Conservation (phyloP, 1,284 basidiomycete species). For the Trametes polyzona region DNA sequence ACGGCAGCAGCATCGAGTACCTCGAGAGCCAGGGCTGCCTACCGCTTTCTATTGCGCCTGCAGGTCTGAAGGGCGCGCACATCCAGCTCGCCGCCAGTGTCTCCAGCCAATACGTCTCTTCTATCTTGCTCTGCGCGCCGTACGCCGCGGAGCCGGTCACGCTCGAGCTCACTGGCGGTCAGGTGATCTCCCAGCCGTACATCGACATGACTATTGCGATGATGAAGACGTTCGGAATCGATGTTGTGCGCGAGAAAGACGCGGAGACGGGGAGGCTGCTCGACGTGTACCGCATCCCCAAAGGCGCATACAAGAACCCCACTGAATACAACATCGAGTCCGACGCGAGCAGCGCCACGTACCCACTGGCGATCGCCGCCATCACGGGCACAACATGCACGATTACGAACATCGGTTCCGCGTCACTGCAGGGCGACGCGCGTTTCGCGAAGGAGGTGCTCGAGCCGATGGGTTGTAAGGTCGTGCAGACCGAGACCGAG, state of each 20-base stretch:
- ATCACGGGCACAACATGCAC: conserved; percentile 96
- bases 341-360: conserved; percentile 95
- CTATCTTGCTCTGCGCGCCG: conserved; percentile 94
- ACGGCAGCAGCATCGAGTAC: conserved; percentile 83
- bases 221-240: conserved; percentile 94
- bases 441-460: conserved; percentile 93
- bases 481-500: conserved; percentile 85
- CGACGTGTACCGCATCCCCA: conserved; percentile 90
- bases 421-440: conserved; percentile 95
- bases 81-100: conserved; percentile 94
- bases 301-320: conserved; percentile 81
- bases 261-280: conserved; percentile 61
- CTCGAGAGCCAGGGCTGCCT: conserved; percentile 84
- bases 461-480: conserved; percentile 93
- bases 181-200: conserved; percentile 98
- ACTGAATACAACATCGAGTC: conserved; percentile 89
- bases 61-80: conserved; percentile 84
- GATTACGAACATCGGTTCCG: conserved; percentile 89
- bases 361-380: conserved; percentile 95
- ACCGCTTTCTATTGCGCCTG: conserved; percentile 84
- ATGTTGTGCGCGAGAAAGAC: conserved; percentile 76
- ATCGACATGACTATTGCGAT: conserved; percentile 99
- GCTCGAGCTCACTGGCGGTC: conserved; percentile 89
- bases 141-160: conserved; percentile 85
- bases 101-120: conserved; percentile 98